Base-by-base conservation (phyloP, 495 filamentous ascomycete genomes). In the Baudoinia panamericana region DNA sequence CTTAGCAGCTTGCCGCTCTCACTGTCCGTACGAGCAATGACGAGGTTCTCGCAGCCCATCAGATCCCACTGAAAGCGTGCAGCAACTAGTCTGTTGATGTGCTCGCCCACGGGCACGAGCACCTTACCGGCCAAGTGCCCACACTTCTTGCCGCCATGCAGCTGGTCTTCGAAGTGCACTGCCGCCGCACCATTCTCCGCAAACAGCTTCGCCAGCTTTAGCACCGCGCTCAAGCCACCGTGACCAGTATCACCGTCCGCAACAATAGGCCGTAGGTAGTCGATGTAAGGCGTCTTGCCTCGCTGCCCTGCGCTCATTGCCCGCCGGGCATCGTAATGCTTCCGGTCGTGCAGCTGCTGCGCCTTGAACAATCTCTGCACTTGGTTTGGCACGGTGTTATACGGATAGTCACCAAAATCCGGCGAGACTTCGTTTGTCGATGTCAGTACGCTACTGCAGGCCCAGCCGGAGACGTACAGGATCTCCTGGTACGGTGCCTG, bases 111-210 rank as follows among this genome's bases (percentile, higher is more conserved):
- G 0, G 90, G 92, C 0, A 97, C 90, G 10, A 97, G 66, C 1
- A 97, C 90, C 61, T 97, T 97, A 46, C 90, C 90, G 1, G 90
- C 88, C 43, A 97, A 69, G 65, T 97, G 90, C 13, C 90, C 90
- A 56, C 90, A 97, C 63, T 96, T 97, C 70, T 97, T 97, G 27
- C 90, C 90, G 18, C 90, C 90, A 56, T 97, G 90, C 37, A 95
- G 68, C 55, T 97, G 92, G 54, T 97, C 90, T 59, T 97, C 90
- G 52, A 97, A 92, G 58, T 97, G 90, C 1, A 97, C 92, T 7
- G 80, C 90, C 2, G 90, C 90, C 0, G 92, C 90, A 29, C 90
- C 90, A 50, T 93, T 92, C 62, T 97, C 90, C n/a, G 92, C 90
- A 51, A 97, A 97, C 10, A 97, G 74, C 63, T 96, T 97, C 19